Conservation (phyloP, 257 asterid genomes). For the Ocimum tenuiflorum region DNA sequence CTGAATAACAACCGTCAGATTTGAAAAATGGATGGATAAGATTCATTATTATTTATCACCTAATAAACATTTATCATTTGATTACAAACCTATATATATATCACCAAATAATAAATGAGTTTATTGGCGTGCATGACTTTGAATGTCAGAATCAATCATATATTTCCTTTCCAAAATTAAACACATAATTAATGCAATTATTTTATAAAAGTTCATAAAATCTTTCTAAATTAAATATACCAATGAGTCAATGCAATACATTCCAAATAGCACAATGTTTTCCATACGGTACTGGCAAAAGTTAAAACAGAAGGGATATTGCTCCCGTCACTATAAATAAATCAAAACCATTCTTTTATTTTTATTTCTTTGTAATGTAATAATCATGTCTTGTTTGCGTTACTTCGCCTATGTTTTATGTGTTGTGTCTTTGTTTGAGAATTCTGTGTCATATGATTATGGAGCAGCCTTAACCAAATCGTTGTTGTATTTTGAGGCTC, state of each 20-base stretch:
- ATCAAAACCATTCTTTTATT: background rate
- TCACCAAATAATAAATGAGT: too few species aligned
- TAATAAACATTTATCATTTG: too few species aligned
- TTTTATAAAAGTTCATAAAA: background rate
- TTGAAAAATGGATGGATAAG: too few species aligned
- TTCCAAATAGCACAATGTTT: background rate
- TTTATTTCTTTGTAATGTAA: background rate
- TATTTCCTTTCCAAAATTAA: background rate
- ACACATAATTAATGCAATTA: background rate
- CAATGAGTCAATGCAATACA: background rate
- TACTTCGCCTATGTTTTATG: background rate
- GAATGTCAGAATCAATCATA: background rate
- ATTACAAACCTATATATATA: too few species aligned
- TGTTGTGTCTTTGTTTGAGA: background rate
- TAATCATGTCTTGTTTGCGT: background rate
- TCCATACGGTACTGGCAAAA: background rate
- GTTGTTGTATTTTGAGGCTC: slow-evolving; percentile 34
- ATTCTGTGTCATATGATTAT: slow-evolving; percentile 3
- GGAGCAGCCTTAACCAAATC: slow-evolving; percentile 27
- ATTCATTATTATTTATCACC: too few species aligned
- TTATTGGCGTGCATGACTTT: background rate
- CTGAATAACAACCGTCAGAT: too few species aligned
- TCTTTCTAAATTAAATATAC: background rate
- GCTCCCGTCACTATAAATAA: background rate
- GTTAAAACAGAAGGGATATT: background rate